Evolutionary conservation across 225 moss, liverwort and hornwort species (phyloP).

Genomic region (Bryum argenteum): DNA sequence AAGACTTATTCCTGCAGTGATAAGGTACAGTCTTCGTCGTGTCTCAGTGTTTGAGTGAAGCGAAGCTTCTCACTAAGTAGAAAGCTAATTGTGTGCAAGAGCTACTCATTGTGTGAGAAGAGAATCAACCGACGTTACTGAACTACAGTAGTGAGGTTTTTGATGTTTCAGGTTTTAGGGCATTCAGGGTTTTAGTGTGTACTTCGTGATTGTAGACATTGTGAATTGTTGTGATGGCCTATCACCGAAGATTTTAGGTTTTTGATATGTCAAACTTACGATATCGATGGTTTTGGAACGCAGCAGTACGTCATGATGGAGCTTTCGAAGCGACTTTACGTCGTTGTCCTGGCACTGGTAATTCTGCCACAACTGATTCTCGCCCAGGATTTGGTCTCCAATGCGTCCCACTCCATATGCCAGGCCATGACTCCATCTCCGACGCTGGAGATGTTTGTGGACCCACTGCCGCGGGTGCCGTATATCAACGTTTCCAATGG

Average conservation of each 20-base stretch:
- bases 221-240: background rate
- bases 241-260: background rate
- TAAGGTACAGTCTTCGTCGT: slow-evolving; percentile 5
- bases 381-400: slow-evolving; percentile 26
- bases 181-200: background rate
- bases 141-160: no score
- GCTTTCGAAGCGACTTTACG: slow-evolving; percentile 4
- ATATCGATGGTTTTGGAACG: slow-evolving; percentile 11
- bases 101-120: no score
- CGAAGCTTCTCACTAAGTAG: background rate
- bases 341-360: slow-evolving; percentile 21
- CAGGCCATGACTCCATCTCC: slow-evolving; percentile 56
- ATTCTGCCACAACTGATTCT: slow-evolving; percentile 22
- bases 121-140: background rate
- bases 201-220: background rate
- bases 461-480: slow-evolving; percentile 25
- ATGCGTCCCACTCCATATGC: slow-evolving; percentile 32
- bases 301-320: slow-evolving; percentile 29
- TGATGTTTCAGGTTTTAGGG: no score
- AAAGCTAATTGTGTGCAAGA: background rate
- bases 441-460: slow-evolving; percentile 50
- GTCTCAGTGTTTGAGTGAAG: no score
- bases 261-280: background rate
- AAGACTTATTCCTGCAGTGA: background rate
- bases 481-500: slow-evolving; percentile 31